phyloP scores from a whole-genome alignment of 2,329 filamentous ascomycete species.

The Sporothrix mexicana region DNA sequence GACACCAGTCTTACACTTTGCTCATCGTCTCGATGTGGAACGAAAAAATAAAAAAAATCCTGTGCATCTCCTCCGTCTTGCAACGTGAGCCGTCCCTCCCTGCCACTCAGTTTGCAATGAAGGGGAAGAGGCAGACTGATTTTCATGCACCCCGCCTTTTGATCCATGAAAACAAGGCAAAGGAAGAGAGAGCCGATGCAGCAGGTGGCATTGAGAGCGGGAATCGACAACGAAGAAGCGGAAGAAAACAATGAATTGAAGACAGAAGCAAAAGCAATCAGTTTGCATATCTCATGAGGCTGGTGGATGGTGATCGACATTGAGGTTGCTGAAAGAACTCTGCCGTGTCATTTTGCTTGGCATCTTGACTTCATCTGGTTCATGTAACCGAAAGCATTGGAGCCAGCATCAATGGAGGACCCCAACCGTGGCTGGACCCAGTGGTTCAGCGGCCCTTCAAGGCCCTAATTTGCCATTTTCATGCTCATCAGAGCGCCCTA shows the following conservation, averaged over 20 bases:
- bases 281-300: neutral
- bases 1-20: neutral
- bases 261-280: neutral
- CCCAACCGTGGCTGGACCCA: neutral
- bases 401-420: neutral
- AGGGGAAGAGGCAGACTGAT: neutral
- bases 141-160: constrained; percentile 30
- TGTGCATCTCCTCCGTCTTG: neutral
- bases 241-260: neutral
- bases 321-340: constrained; percentile 8
- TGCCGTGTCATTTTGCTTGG: constrained; percentile 15
- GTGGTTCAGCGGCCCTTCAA: neutral
- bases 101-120: neutral
- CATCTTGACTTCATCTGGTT: constrained; percentile 19
- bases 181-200: constrained; percentile 1
- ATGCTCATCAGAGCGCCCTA: neutral
- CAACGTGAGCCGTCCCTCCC: constrained; percentile 19
- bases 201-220: constrained; percentile 10
- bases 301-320: constrained; percentile 13
- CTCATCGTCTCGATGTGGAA: neutral
- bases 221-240: neutral
- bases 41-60: neutral
- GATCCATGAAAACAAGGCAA: constrained; percentile 23
- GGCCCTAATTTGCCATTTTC: neutral
- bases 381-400: constrained; percentile 11